Evolutionary conservation across 1,284 basidiomycete species (phyloP).

Genomic region (Trametes polyzona): DNA sequence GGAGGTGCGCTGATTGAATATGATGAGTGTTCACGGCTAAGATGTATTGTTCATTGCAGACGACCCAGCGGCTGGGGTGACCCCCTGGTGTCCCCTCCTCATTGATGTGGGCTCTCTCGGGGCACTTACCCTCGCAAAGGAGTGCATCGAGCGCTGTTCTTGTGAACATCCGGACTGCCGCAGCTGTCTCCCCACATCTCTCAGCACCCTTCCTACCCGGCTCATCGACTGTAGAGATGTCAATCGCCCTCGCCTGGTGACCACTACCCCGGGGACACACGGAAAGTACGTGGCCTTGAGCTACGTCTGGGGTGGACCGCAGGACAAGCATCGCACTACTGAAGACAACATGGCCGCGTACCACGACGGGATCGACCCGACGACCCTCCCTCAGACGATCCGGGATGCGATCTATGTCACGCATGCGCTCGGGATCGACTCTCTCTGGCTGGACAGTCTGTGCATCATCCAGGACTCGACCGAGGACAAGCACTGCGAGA

Average conservation of each 20-base stretch:
- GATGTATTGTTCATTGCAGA: too few relatives aligned
- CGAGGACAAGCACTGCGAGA: slow-evolving; percentile 4
- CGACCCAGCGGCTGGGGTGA: slow-evolving; percentile 10
- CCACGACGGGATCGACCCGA: background rate
- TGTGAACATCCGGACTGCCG: background rate
- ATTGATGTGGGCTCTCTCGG: background rate
- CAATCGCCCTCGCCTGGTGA: background rate
- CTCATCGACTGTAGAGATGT: slow-evolving; percentile 13
- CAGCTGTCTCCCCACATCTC: background rate
- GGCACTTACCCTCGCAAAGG: background rate
- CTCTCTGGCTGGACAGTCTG: slow-evolving; percentile 2
- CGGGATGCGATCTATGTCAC: slow-evolving; percentile 2
- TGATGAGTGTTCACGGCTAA: too few relatives aligned
- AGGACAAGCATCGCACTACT: slow-evolving; percentile 7
- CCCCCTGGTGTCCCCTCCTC: background rate
- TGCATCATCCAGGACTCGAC: slow-evolving; percentile 8
- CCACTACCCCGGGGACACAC: background rate
- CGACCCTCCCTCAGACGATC: slow-evolving; percentile 1
- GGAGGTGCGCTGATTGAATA: too few relatives aligned
- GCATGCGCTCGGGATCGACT: background rate
- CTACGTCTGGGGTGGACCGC: slow-evolving; percentile 18
- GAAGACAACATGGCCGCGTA: background rate
- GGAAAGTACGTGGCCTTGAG: slow-evolving; percentile 11
- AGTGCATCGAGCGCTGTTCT: background rate
- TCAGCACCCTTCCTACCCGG: slow-evolving; percentile 6